phyloP scores from a whole-genome alignment of 75 land plant genomes.

The Pinus albicaulis region DNA sequence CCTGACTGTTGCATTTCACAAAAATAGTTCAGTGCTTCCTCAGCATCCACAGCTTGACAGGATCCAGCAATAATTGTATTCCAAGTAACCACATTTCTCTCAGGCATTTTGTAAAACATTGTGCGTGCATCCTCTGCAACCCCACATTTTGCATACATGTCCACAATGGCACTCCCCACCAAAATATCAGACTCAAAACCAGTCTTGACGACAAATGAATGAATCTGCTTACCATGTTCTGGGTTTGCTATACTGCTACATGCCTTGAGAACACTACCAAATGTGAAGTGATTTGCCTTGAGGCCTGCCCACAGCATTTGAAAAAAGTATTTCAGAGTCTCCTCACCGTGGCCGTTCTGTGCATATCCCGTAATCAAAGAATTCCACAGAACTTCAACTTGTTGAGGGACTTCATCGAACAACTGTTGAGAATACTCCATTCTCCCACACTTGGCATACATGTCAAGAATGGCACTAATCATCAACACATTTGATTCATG shows the following conservation, averaged over 20 bases:
- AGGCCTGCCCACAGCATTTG: slow-evolving; percentile 19
- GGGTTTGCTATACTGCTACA: slow-evolving; percentile 19
- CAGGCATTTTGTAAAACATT: slow-evolving; percentile 25
- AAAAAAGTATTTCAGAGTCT: slow-evolving; percentile 23
- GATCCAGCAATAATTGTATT: slow-evolving; percentile 40
- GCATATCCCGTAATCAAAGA: slow-evolving; percentile 46
- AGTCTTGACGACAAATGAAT: slow-evolving; percentile 16
- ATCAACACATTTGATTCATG: slow-evolving; percentile 17
- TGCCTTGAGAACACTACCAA: slow-evolving; percentile 30
- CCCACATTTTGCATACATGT: slow-evolving; percentile 56
- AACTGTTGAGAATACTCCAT: slow-evolving; percentile 21
- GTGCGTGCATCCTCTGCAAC: slow-evolving; percentile 22
- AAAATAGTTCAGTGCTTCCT: slow-evolving; percentile 18
- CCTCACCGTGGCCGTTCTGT: slow-evolving; percentile 42
- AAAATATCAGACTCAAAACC: slow-evolving; percentile 26
- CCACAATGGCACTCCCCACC: slow-evolving; percentile 37
- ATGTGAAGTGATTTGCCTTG: slow-evolving; percentile 21
- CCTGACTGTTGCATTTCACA: slow-evolving; percentile 16
- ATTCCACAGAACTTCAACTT: slow-evolving; percentile 31
- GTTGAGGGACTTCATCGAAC: slow-evolving; percentile 15
- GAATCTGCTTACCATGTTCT: slow-evolving; percentile 31
- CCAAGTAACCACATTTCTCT: slow-evolving; percentile 33
- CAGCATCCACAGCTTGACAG: slow-evolving; percentile 21
- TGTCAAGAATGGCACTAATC: slow-evolving; percentile 30
- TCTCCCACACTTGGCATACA: slow-evolving; percentile 36